Evolutionary conservation across 1,284 basidiomycete species (phyloP).

Genomic region (Spongispora temasekensis): DNA sequence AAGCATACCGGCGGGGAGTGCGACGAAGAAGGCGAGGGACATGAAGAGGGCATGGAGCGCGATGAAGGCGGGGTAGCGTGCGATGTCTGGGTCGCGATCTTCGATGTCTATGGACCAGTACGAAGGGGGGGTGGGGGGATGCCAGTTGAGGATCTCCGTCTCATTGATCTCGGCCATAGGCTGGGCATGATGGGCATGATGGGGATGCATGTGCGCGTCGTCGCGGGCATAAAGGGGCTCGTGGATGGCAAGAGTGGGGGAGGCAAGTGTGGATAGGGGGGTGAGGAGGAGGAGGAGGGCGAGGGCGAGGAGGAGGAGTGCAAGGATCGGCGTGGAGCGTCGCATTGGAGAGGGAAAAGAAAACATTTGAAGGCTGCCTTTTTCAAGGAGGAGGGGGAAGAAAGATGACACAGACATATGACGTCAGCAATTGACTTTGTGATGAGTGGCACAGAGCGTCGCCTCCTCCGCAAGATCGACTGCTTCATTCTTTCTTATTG

Average conservation of each 20-base stretch:
- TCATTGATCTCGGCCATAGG: conserved; percentile 72
- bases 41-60: conserved; percentile 66
- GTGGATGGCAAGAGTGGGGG: conserved; percentile 6
- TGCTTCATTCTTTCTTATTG: conserved; percentile 68
- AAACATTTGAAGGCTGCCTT: background rate
- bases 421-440: conserved; percentile 25
- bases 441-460: conserved; percentile 39
- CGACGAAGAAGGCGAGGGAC: conserved; percentile 73
- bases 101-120: conserved; percentile 79
- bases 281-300: conserved; percentile 8
- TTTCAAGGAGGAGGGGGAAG: conserved; percentile 10
- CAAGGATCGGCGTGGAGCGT: background rate
- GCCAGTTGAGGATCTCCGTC: conserved; percentile 61
- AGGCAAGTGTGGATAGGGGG: conserved; percentile 22
- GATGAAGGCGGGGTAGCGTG: conserved; percentile 65
- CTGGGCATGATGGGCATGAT: no score
- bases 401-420: conserved; percentile 4
- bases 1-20: conserved; percentile 68
- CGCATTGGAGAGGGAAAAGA: background rate
- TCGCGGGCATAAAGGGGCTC: conserved; percentile 28
- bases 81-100: conserved; percentile 43
- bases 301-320: background rate
- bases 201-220: conserved; percentile 43
- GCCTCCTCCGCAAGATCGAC: conserved; percentile 46
- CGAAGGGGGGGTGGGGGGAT: conserved; percentile 70